Evolutionary conservation across 202 grass and related monocot species (phyloP), one percentile per base, ranked within the genome.

Genomic region (Bolboschoenoplectus hybrid): DNA sequence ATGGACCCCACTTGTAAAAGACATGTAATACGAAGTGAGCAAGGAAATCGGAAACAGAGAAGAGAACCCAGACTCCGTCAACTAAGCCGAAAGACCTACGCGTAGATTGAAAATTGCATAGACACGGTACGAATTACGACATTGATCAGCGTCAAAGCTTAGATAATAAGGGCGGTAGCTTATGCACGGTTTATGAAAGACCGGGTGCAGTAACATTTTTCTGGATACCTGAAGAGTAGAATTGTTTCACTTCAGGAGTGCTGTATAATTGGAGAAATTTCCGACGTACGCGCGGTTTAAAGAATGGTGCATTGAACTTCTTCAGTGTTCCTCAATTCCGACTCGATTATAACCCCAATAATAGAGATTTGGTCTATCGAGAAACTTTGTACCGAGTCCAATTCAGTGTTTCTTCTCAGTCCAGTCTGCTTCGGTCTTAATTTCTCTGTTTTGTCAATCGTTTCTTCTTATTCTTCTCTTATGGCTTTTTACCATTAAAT

Each of bases 371-470:
- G 43, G 61, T 82, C 8, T 64, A 65, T 13, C 1, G 5, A 46
- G 7, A 12, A 45, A 82, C 19, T 81, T 6, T 26, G 2, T 58
- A 81, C 39, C 41, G 17, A 6, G 73, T 52, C 55, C 50, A 76
- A 14, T 53, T 20, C 36, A 0, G 16, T 16, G 16, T 76, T 38
- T 51, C 0, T 74, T 34, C 1, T 13, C 34, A 16, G 74, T 78
- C 74, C 9, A 56, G 6, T 78, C 74, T 78, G 34, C 74, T 57
- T 56, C 12, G 32, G 34, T 55, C 53, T 61, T 5, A n/a, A 43
- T 58, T 60, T 78, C 32, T 67, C 43, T 12, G 13, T 66, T 82
- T 66, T 50, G 60, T 82, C 55, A 49, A 69, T 35, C 44, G 69
- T 38, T 67, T 70, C 49, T 69, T 38, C 44, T 66, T 47, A 35